These are phyloP conservation scores for Pleurotus citrinopileatus DNA, from an alignment of 768 basidiomycete species.

Conservation along the genomic window DNA sequence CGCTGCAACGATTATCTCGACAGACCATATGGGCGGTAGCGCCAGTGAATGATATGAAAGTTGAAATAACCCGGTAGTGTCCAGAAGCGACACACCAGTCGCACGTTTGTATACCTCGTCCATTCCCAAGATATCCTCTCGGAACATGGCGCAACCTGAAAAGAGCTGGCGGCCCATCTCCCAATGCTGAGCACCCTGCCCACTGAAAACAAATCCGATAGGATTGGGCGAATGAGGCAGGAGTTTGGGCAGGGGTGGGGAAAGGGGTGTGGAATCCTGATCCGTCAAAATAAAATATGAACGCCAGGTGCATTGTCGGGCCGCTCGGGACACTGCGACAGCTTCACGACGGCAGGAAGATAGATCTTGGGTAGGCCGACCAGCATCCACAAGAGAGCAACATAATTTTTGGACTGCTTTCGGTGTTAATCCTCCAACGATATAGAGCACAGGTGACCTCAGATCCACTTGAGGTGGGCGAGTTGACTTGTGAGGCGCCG, in stretches of 20 bases:
- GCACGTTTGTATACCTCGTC: conserved; percentile 28
- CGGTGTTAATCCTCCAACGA: background rate
- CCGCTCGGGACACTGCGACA: conserved; percentile 18
- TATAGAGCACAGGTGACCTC: background rate
- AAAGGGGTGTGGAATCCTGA: conserved; percentile 14
- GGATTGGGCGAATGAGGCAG: conserved; percentile 21
- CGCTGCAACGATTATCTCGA: conserved; percentile 35
- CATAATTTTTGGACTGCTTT: background rate
- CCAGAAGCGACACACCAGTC: conserved; percentile 34
- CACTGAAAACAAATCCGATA: conserved; percentile 36
- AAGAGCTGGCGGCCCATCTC: conserved; percentile 37
- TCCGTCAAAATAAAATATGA: conserved; percentile 23
- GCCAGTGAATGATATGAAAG: conserved; percentile 5
- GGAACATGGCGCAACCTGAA: conserved; percentile 30
- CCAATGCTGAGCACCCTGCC: conserved; percentile 37
- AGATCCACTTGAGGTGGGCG: background rate
- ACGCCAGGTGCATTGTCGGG: conserved; percentile 29
- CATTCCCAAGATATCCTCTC: conserved; percentile 32
- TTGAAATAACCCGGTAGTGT: conserved; percentile 33
- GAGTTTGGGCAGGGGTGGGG: conserved; percentile 24
- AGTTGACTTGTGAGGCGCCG: background rate
- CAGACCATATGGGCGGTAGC: conserved; percentile 27
- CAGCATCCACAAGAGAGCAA: no score
- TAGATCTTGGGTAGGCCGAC: conserved; percentile 23
- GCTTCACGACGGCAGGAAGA: background rate